Evolutionary conservation across 2,329 filamentous ascomycete species (phyloP), one percentile per base, ranked within the genome.

Genomic region (Bipolaris victoriae): DNA sequence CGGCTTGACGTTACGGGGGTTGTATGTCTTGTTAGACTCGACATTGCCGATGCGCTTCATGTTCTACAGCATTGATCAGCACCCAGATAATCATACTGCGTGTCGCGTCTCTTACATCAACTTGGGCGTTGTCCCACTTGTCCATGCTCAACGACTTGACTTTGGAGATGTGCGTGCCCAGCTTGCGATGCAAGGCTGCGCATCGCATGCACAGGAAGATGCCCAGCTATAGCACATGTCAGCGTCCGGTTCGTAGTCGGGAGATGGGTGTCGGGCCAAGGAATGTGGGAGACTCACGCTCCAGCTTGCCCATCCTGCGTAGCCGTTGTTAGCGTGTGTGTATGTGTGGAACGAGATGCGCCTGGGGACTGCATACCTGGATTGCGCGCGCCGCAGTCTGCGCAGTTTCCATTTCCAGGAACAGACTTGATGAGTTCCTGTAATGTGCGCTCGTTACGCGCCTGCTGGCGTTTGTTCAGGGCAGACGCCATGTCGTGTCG

Each of bases 131-230:
- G 47, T 90, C 88, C 95, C 95, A 99, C 66, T 90, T 95, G 79
- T 99, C 95, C 93, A 99, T 98, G 77, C 90, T 98, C 80, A 99
- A 79, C 36, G 93, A 98, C 79, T 99, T 99, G 81, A 99, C 92
- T 78, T 99, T 99, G 65, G 93, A 97, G 62, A 99, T 92, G 78
- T 99, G 95, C 39, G 95, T 98, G 60, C 95, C 95, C 71, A 99
- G 83, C 79, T 98, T 98, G 73, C 95, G 91, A 81, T 99, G 95
- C 72, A 98, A 86, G 52, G 92, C 86, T 52, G 93, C 95, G 82
- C 95, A 99, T 75, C 95, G 91, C 90, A 99, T 96, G 80, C 95
- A 99, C 49, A 99, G 83, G 76, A 99, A 99, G 64, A 98, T 87
- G 58, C 95, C 95, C 79, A 99, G 82, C 91, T 97, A 73, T 10